Conservation (phyloP, 1,139 yeast genomes). For the Hyphopichia khmerensis region DNA sequence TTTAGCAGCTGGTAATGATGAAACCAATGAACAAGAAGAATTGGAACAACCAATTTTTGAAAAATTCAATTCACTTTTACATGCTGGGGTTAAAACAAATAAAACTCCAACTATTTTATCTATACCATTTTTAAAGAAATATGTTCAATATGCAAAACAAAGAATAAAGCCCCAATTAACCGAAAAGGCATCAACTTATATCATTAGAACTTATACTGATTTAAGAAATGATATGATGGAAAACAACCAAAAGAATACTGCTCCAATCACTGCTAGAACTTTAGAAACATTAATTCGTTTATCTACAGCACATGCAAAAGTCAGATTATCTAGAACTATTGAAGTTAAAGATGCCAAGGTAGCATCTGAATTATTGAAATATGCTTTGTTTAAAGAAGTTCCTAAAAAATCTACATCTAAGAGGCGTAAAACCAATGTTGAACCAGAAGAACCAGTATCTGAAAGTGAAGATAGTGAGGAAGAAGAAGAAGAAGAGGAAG, state of each 20-base stretch:
- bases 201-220: conserved; percentile 76
- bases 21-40: conserved; percentile 47
- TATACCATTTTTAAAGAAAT: conserved; percentile 85
- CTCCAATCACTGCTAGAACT: conserved; percentile 98
- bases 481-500: conserved; percentile 26
- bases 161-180: conserved; percentile 83
- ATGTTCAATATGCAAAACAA: conserved; percentile 90
- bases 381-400: conserved; percentile 81
- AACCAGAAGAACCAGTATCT: conserved; percentile 14
- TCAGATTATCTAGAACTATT: conserved; percentile 74
- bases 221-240: conserved; percentile 80
- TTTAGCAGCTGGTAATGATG: conserved; percentile 77
- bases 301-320: conserved; percentile 96
- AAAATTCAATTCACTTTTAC: conserved; percentile 78
- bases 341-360: conserved; percentile 78
- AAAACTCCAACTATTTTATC: conserved; percentile 66
- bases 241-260: conserved; percentile 74
- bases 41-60: conserved; percentile 67
- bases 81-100: conserved; percentile 66
- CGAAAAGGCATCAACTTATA: conserved; percentile 74
- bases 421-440: conserved; percentile 30
- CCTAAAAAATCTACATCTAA: conserved; percentile 34
- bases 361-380: conserved; percentile 83
- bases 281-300: conserved; percentile 93
- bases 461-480: conserved; percentile 18